Conservation (phyloP, 169 alveolate genomes). For the Pseudocohnilembus persalinus region DNA sequence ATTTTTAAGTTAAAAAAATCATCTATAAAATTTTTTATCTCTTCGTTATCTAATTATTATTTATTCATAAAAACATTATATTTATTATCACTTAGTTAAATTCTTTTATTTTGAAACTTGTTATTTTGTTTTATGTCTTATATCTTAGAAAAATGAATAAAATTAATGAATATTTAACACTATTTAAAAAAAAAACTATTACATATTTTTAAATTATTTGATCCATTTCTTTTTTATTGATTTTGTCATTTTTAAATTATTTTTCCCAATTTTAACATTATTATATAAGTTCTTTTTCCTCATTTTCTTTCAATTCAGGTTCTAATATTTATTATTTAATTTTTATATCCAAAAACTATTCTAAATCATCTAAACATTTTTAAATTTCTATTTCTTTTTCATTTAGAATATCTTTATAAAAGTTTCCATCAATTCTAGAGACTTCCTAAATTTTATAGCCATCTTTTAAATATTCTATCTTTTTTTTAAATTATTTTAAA, state of each 20-base stretch:
- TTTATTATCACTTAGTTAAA: background rate
- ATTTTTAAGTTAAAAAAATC: background rate
- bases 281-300: background rate
- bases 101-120: background rate
- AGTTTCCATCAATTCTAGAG: background rate
- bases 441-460: background rate
- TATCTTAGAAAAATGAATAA: background rate
- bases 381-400: too few species aligned
- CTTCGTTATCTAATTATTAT: background rate
- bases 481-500: too few species aligned
- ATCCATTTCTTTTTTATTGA: background rate
- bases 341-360: background rate
- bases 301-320: background rate
- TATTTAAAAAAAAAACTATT: too few species aligned
- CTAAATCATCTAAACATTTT: background rate
- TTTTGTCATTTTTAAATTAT: background rate
- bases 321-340: background rate
- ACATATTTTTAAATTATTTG: background rate
- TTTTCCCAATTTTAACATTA: background rate
- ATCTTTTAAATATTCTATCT: background rate
- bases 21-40: background rate
- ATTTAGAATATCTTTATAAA: background rate
- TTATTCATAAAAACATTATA: background rate
- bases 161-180: background rate
- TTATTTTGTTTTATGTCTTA: background rate